Base-by-base conservation (phyloP, 2,329 filamentous ascomycete genomes). In the Rachicladosporium sp. region DNA sequence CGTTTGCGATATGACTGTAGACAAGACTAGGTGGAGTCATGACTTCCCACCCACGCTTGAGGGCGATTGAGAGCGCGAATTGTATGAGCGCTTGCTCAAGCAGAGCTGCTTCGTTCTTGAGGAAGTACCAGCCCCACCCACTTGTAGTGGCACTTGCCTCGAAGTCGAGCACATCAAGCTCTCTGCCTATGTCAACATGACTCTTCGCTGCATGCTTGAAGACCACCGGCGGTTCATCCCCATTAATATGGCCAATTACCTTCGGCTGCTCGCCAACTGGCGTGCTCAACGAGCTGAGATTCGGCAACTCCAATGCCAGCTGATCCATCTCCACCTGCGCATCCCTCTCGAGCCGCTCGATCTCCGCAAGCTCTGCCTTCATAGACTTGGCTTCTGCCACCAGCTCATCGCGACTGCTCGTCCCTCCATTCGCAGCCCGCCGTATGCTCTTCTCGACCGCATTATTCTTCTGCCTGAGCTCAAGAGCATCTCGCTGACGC, bases 41-140 rank as follows among this genome's bases (percentile, higher is more conserved):
- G 42, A 80, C 73, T 31, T 69, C 76, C 85, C 87, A 98, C 37
- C 85, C 85, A 48, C 76, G 71, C 36, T 71, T 73, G 40, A 78
- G 76, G 6, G 84, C 83, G 2, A 83, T 74, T 6, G 72, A 70
- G 3, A 96, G 70, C 0, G 91, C 80, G 59, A 93, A 95, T 58
- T 89, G 81, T 10, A 96, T 67, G 3, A 98, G 73, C 0, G 91
- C 91, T 57, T 96, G 89, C 63, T 98, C 91, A n/a, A 98, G 73
- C 59, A 91, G 75, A 0, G 88, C 88, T 6, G 79, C 91, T 55
- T 93, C 88, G 56, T 89, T 85, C n/a, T 85, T 69, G 9, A 98
- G 76, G 62, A 87, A 96, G 66, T 98, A 98, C 85, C 87, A 98
- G 1, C 91, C 91, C 89, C 89, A 98, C 31, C 91, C 91, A 3